Evolutionary conservation across 78 protist genomes (phyloP).

Genomic region (Guillardia theta): DNA sequence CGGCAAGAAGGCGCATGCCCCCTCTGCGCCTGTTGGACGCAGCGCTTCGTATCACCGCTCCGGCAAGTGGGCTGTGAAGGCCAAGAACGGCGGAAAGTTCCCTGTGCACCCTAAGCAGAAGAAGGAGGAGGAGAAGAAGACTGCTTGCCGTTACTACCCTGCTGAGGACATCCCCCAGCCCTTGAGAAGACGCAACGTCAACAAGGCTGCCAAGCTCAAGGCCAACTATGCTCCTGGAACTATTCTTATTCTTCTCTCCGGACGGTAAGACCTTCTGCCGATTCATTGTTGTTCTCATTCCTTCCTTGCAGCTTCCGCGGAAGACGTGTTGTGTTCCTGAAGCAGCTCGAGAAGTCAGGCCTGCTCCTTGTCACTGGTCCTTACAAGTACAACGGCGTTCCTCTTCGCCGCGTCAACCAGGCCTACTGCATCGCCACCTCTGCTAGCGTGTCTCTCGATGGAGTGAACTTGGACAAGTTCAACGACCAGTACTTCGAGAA

Average conservation of each 20-base stretch:
- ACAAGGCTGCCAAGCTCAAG: slow-evolving; percentile 75
- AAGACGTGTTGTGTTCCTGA: slow-evolving; percentile 20
- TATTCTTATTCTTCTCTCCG: slow-evolving; percentile 94
- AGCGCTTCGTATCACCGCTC: not conserved
- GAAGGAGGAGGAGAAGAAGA: not conserved
- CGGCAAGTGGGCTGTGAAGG: not conserved
- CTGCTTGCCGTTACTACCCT: slow-evolving; percentile 15
- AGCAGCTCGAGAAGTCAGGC: slow-evolving; percentile 70
- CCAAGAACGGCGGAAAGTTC: slow-evolving; percentile 28
- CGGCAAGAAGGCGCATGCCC: not conserved
- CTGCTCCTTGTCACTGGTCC: slow-evolving; percentile 96
- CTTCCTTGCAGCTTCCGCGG: slow-evolving; percentile 68
- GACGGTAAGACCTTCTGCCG: slow-evolving; percentile 85
- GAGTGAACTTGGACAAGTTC: slow-evolving; percentile 34
- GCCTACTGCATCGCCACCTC: slow-evolving; percentile 96
- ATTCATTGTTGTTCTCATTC: slow-evolving; percentile 57
- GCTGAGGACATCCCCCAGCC: slow-evolving; percentile 44
- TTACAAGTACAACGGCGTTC: slow-evolving; percentile 97
- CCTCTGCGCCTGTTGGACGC: not conserved
- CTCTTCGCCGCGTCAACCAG: slow-evolving; percentile 95
- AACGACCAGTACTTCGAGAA: slow-evolving; percentile 54
- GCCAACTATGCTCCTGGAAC: slow-evolving; percentile 91
- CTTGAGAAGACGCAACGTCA: not conserved
- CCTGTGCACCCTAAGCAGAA: not conserved
- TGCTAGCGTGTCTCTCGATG: slow-evolving; percentile 84